Base-by-base conservation (phyloP, 2,329 filamentous ascomycete species). In the Pestalotiopsis sp. region DNA sequence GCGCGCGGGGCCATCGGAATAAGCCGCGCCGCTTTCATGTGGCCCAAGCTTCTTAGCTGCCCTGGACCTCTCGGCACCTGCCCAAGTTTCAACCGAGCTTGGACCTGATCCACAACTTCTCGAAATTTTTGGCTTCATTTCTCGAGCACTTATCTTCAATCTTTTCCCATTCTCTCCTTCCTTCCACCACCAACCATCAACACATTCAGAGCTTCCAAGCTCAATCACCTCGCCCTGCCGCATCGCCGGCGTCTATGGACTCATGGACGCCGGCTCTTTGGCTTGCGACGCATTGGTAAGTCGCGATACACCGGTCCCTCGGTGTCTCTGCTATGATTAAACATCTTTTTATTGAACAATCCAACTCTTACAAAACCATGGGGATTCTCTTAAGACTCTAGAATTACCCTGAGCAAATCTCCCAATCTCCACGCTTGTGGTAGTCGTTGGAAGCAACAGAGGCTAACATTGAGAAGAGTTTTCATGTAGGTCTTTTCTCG, bases 331-430 rank as follows among this genome's bases (percentile, higher is more conserved):
- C 81, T 72, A 73, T 84, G 83, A 85, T 80, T 83, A 85, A 77
- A 66, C 70, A 78, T 75, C 71, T 75, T 73, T 78, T 36, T 36
- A 36, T 80, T 80, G 85, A 88, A 88, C 86, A 89, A 89, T 89
- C 87, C 87, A 89, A 89, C 81, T 85, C 86, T 85, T 86, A 89
- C 86, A 80, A 76, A 75, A 78, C 78, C 80, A 84, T 89, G 87
- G 87, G 87, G 86, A 88, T 79, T 75, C 70, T 75, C 70, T 72
- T 80, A 77, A 80, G 78, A 80, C 80, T 85, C 77, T 83, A 86
- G 81, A 85, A 85, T 83, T 84, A 85, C 81, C 75, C 87, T 89
- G 87, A 89, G 83, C 85, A 85, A 81, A 76, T 75, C 69, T 56
- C 69, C 66, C 66, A 60, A 3, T 2, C 14, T 20, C 13, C 13